These are phyloP conservation scores for Calcarisporium arbuscula DNA, from an alignment of 2,329 filamentous ascomycete genomes.

Conservation along the genomic window DNA sequence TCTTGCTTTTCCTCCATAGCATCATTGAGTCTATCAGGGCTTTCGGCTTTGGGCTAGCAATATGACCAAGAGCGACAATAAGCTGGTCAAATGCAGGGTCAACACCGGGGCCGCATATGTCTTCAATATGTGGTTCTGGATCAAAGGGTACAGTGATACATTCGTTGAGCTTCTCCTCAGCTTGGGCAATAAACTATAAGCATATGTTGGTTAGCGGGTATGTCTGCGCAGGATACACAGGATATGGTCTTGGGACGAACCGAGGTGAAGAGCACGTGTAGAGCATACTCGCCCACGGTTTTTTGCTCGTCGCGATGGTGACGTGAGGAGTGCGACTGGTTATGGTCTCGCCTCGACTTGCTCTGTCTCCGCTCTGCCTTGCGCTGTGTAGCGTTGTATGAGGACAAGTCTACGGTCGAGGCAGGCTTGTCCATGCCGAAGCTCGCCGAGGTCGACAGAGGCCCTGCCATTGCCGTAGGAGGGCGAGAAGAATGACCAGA, in stretches of 20 bases:
- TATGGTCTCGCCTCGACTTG: conserved; percentile 65
- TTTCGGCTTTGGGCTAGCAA: conserved; percentile 89
- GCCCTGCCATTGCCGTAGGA: conserved; percentile 42
- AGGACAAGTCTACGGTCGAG: conserved; percentile 38
- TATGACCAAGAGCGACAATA: conserved; percentile 87
- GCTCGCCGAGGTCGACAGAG: conserved; percentile 14
- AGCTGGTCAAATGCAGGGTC: conserved; percentile 90
- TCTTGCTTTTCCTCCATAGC: conserved; percentile 96
- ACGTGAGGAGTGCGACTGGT: conserved; percentile 70
- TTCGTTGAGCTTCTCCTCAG: conserved; percentile 91
- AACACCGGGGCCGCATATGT: conserved; percentile 82
- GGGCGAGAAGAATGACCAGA: conserved; percentile 33
- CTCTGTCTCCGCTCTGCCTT: conserved; percentile 58
- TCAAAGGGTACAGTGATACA: conserved; percentile 77
- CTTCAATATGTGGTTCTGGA: conserved; percentile 77
- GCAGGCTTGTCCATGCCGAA: conserved; percentile 37
- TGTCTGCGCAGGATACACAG: too few species aligned
- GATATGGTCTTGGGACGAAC: conserved; percentile 38
- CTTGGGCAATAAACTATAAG: conserved; percentile 77
- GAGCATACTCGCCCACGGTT: conserved; percentile 94
- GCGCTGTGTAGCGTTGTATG: conserved; percentile 39
- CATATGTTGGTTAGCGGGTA: too few species aligned
- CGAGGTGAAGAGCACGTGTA: conserved; percentile 93
- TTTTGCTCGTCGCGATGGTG: conserved; percentile 71
- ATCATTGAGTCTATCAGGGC: conserved; percentile 95